These are phyloP conservation scores for Candida gigantensis DNA, from an alignment of 1,139 yeast species.

Conservation along the genomic window DNA sequence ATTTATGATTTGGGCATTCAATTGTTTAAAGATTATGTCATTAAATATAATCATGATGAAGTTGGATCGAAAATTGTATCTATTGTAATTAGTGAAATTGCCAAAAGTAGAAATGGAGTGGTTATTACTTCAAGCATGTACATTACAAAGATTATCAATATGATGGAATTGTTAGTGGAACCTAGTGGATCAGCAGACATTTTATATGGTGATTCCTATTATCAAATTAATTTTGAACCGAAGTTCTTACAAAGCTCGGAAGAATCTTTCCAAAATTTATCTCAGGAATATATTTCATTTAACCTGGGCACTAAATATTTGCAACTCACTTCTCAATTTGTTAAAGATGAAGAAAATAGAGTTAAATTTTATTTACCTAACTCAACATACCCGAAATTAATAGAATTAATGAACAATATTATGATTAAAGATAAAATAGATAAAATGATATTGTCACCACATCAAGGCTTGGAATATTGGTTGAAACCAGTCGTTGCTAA, in stretches of 20 bases:
- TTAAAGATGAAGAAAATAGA: slow-evolving; percentile 60
- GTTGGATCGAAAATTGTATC: slow-evolving; percentile 53
- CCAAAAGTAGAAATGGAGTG: slow-evolving; percentile 59
- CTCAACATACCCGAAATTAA: slow-evolving; percentile 53
- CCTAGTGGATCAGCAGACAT: slow-evolving; percentile 36
- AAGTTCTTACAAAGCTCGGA: slow-evolving; percentile 56
- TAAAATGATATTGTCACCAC: slow-evolving; percentile 40
- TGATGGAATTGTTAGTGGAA: slow-evolving; percentile 64
- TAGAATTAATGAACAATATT: slow-evolving; percentile 59
- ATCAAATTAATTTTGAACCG: slow-evolving; percentile 68
- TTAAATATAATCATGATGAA: slow-evolving; percentile 44
- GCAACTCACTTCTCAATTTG: slow-evolving; percentile 51
- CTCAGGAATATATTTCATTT: slow-evolving; percentile 43
- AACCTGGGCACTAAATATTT: slow-evolving; percentile 54
- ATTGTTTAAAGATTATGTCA: slow-evolving; percentile 50
- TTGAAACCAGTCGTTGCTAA: slow-evolving; percentile 34
- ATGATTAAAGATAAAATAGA: slow-evolving; percentile 63
- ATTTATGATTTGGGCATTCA: slow-evolving; percentile 76
- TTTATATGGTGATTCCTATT: slow-evolving; percentile 53
- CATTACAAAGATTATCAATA: slow-evolving; percentile 60
- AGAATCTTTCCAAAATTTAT: slow-evolving; percentile 52
- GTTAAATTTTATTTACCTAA: slow-evolving; percentile 56
- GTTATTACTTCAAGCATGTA: slow-evolving; percentile 58
- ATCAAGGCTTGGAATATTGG: slow-evolving; percentile 62
- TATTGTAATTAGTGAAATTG: slow-evolving; percentile 58